Base-by-base conservation (phyloP, 768 basidiomycete genomes). In the Auriscalpium microsporum region DNA sequence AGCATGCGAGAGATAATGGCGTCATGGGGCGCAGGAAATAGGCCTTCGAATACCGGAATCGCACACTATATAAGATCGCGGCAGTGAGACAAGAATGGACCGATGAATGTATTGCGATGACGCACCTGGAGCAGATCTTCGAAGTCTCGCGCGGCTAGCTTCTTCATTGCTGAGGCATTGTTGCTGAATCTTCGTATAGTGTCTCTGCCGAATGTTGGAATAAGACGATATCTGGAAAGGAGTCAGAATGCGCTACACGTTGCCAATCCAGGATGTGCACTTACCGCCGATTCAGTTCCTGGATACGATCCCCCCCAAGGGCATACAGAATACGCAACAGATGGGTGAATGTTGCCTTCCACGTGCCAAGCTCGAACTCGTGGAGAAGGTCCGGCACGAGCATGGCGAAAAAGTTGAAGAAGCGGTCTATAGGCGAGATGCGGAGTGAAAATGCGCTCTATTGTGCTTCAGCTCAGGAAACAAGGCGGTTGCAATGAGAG, bases 291-390 rank as follows among this genome's bases (percentile, higher is more conserved):
- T 73, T 68, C 1, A 74, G 55, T 5, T 49, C 55, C 4, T 57
- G 11, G 16, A 73, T 56, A 0, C 55, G 28, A 11, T 58, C 36
- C 3, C 35, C 49, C 3, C 57, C 64, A 13, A 58, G 47, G 0
- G 63, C 48, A n/a, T 67, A 17, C 0, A 75, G 48, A 4, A 77
- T 62, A 3, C 67, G 63, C 0, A 77, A 53, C 0, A 77, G 60
- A 35, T 78, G 76, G 1, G 58, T 66, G 36, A 76, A 68, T 0
- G 75, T 38, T n/a, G n/a, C n/a, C n/a, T n/a, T n/a, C n/a, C n/a
- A n/a, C n/a, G n/a, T n/a, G n/a, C n/a, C n/a, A n/a, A n/a, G n/a
- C n/a, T n/a, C n/a, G n/a, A n/a, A n/a, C n/a, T n/a, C n/a, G n/a
- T n/a, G n/a, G n/a, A n/a, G n/a, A n/a, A n/a, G n/a, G n/a, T n/a